These are phyloP conservation scores for Cryptosporidium viatorum DNA, from an alignment of 169 alveolate genomes.

Conservation along the genomic window DNA sequence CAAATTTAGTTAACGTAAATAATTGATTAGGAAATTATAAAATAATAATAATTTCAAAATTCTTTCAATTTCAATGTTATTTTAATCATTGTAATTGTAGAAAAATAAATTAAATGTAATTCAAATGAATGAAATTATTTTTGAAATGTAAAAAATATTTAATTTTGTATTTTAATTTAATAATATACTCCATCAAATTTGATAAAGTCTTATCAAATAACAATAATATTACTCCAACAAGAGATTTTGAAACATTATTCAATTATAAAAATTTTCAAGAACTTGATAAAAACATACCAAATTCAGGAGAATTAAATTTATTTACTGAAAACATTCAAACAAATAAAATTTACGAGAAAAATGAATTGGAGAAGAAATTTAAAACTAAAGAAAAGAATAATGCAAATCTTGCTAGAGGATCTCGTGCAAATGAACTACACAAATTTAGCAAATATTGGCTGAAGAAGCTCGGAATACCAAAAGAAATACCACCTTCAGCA, in stretches of 20 bases:
- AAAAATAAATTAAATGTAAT: background rate
- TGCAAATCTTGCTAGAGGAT: background rate
- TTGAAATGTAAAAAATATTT: background rate
- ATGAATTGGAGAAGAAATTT: background rate
- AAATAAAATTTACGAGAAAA: constrained; percentile 6
- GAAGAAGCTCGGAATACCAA: constrained; percentile 54
- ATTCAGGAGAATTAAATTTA: constrained; percentile 10
- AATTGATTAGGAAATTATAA: background rate
- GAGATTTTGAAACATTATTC: background rate
- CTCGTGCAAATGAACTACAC: constrained; percentile 25
- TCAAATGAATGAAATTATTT: constrained; percentile 23
- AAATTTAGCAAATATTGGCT: constrained; percentile 61
- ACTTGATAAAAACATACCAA: constrained; percentile 3
- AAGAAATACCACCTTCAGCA: constrained; percentile 72
- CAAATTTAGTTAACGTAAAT: background rate
- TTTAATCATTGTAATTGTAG: background rate
- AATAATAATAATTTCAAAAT: background rate
- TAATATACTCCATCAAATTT: background rate
- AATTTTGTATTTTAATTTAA: constrained; percentile 5
- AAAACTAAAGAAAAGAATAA: background rate
- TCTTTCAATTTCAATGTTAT: background rate
- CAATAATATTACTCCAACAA: background rate
- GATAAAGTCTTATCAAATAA: background rate
- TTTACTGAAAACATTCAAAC: background rate
- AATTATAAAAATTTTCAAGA: constrained; percentile 2